Evolutionary conservation across 2,329 filamentous ascomycete genomes (phyloP).

Genomic region (Sporothrix curviconia): DNA sequence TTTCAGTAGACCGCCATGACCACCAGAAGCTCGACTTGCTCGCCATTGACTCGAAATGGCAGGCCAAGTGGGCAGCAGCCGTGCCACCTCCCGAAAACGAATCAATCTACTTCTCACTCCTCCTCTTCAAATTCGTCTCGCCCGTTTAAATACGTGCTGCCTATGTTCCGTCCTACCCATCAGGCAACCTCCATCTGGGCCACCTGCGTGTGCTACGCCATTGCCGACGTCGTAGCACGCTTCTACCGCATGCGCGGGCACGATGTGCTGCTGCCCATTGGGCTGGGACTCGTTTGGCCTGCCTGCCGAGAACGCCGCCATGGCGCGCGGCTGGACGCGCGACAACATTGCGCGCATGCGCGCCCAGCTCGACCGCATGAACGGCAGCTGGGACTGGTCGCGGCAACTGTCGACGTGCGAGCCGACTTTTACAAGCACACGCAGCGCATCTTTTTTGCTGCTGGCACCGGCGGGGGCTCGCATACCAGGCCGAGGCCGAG

Average conservation of each 20-base stretch:
- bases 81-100: too few species aligned
- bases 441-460: slow-evolving; percentile 74
- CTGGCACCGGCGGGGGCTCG: slow-evolving; percentile 67
- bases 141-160: slow-evolving; percentile 60
- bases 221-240: slow-evolving; percentile 76
- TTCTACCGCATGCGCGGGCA: slow-evolving; percentile 69
- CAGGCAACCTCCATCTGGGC: slow-evolving; percentile 77
- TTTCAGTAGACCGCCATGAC: not conserved
- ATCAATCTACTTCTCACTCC: slow-evolving; percentile 18
- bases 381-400: slow-evolving; percentile 77
- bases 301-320: slow-evolving; percentile 85
- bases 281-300: slow-evolving; percentile 92
- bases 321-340: slow-evolving; percentile 79
- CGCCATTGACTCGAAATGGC: slow-evolving; percentile 48
- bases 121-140: slow-evolving; percentile 14
- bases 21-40: slow-evolving; percentile 37
- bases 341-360: slow-evolving; percentile 82
- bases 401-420: slow-evolving; percentile 77
- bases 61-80: slow-evolving; percentile 35
- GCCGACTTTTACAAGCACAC: slow-evolving; percentile 82
- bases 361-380: slow-evolving; percentile 70
- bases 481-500: slow-evolving; percentile 74
- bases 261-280: slow-evolving; percentile 77
- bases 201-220: slow-evolving; percentile 85
- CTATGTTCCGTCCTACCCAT: slow-evolving; percentile 95